Base-by-base conservation (phyloP, 768 basidiomycete species). In the Hypholoma fasciculare region DNA sequence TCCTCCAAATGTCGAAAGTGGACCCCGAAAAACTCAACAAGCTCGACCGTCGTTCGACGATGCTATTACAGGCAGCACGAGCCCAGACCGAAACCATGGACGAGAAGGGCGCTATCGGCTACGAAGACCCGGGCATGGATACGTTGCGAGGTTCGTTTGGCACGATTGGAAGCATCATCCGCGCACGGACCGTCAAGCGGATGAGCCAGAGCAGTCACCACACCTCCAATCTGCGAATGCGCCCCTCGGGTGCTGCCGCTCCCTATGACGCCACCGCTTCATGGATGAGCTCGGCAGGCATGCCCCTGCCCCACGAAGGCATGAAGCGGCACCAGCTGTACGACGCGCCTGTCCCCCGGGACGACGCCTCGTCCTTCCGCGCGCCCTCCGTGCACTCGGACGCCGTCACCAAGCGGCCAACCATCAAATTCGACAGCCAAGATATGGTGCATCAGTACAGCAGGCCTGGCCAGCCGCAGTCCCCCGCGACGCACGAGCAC, bases 1-100 rank as follows among this genome's bases (percentile, higher is more conserved):
- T 99, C 62, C 86, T 99, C 7, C 97, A 99, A 74, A 89, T 96
- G 84, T 93, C 90, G 70, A 93, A 93, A 75, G 85, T 98, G 63
- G 96, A 99, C 68, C 96, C 97, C 9, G 79, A 78, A 17, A 74
- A 86, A 54, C 81, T 98, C 39, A 78, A 78, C 57, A 85, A 85
- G 49, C 89, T 99, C 65, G 97, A 98, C 69, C 82, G 96, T 16
- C 83, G 90, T 36, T 90, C 92, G 1, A 98, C 97, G 0, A 82
- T 98, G 49, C 85, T 99, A 20, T 82, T 99, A 34, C 87, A 92
- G 71, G 96, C 93, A n/a, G 82, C 93, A 1, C 84, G 87, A 17
- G 69, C 78, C 20, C 85, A 87, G 44, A 90, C 90, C 2, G 88
- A 90, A 61, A 76, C 77, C 0, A 64, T 80, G 36, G 87, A 88